Base-by-base conservation (phyloP, 1,284 basidiomycete species). In the Ustilago hordei region DNA sequence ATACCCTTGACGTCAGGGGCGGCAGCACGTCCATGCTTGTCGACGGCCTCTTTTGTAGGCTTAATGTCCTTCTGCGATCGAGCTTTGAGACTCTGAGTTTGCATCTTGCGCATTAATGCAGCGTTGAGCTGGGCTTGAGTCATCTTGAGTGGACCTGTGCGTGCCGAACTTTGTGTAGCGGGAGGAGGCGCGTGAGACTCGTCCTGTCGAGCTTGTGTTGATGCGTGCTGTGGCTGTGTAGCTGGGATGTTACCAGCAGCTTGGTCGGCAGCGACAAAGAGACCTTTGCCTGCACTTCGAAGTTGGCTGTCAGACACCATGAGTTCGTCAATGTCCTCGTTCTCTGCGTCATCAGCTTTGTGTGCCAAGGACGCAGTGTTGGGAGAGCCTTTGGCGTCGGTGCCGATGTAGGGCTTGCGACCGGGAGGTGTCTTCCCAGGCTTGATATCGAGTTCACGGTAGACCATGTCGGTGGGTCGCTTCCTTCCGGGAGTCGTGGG, bases 111-210 rank as follows among this genome's bases (percentile, higher is more conserved):
- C 50, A 79, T 68, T 41, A 84, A 39, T 0, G 78, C 78, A 0
- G 75, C 80, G 34, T 83, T 83, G 38, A 84, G 74, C 50, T 81
- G 69, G 11, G 64, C 79, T 28, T 67, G 64, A 12, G 77, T 80
- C 72, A 80, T 61, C 32, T 72, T 67, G 19, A 71, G 34, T 4
- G 80, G 76, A 12, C 60, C 70, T 35, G 54, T 56, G 12, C 65
- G 64, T n/a, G 62, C 55, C 3, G 32, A 48, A 8, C 13, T 43
- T 8, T 68, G 61, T 2, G 60, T 56, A 13, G 38, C 47, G 4
- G 65, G 32, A 11, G 58, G 15, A 15, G 43, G 52, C 1, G 35
- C 35, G 19, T 45, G 34, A 36, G 43, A 17, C 0, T 56, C 65
- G 28, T 35, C 54, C 23, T 55, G 61, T 28, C 28, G 61, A 8